Evolutionary conservation across 768 basidiomycete species (phyloP), one percentile per base, ranked within the genome.

Genomic region (Favolaschia claudopus): DNA sequence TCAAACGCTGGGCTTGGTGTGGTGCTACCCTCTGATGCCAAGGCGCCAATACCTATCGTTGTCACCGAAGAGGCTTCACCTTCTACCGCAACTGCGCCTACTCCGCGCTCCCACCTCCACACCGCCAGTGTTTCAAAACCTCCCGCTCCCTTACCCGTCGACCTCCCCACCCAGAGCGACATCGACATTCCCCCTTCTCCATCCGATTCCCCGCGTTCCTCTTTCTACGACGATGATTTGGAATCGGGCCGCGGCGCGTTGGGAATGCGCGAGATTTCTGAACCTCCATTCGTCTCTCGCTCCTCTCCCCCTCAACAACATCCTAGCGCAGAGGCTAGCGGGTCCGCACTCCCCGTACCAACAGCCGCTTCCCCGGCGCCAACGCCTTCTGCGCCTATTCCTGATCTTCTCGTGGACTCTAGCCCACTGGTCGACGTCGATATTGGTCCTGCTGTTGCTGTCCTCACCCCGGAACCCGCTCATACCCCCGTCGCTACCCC

Each of bases 91-190:
- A 62, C 71, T 14, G 58, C 66, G 10, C 53, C 62, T 20, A 68
- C 64, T 10, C 56, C 60, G 39, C 68, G 71, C 20, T 50, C 61
- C 20, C 43, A 72, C 55, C 52, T 87, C 49, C 88, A 89, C 24
- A 79, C 76, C 14, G 86, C 89, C 51, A 83, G 87, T 20, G 74
- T 90, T 55, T 87, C 88, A 29, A 91, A 87, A 75, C 81, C 88
- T 9, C 90, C 91, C 2, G 85, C 83, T 0, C 92, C 92, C 14
- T 72, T 78, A 50, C 91, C 91, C 42, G 84, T 93, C 13, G 80
- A 82, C 50, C 76, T 93, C 19, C 92, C 92, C 1, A 89, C 85
- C 17, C 77, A 79, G 24, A 80, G 77, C 33, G 88, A 89, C 65
- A 86, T 91, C 33, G 73, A 77, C 20, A 59, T 79, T 22, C 68